Conservation (phyloP, 192 early-diverging fungal genomes). For the Coemansia sp. region DNA sequence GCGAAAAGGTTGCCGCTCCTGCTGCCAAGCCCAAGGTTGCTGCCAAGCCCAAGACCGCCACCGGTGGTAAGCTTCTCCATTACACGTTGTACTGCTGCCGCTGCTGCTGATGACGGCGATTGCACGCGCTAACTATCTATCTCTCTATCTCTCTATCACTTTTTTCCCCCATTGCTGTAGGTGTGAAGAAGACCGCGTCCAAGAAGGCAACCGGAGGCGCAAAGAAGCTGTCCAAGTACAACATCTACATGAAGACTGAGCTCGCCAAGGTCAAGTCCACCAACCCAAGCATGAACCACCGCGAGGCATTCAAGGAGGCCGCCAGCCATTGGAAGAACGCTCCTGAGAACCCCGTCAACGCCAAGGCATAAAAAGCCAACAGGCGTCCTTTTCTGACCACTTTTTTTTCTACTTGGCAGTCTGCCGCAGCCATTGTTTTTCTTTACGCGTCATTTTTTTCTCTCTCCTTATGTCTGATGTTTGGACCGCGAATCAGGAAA, state of each 20-base stretch:
- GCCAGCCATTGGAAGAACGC: constrained; percentile 64
- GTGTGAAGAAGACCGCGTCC: constrained; percentile 1
- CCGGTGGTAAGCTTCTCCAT: background rate
- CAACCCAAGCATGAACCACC: constrained; percentile 64
- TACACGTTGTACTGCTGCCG: background rate
- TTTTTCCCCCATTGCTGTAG: background rate
- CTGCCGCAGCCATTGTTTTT: constrained; percentile 6
- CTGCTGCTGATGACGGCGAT: background rate
- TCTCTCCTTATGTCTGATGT: background rate
- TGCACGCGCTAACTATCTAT: background rate
- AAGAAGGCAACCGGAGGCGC: constrained; percentile 10
- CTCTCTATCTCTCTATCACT: background rate
- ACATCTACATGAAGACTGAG: constrained; percentile 74
- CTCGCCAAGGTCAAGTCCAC: constrained; percentile 67
- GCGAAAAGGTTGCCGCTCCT: constrained; percentile 28
- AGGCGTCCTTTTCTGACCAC: background rate
- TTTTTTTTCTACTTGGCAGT: background rate
- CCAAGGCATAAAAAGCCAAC: constrained; percentile 14
- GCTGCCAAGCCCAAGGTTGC: constrained; percentile 24
- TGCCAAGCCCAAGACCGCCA: constrained; percentile 14
- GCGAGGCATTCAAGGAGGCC: constrained; percentile 70
- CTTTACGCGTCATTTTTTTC: background rate
- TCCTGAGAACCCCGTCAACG: constrained; percentile 63
- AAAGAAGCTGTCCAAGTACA: constrained; percentile 67
- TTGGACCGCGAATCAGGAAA: constrained; percentile 5